phyloP scores from a whole-genome alignment of 2,329 filamentous ascomycete genomes.

The Reticulascus tulasneorum region DNA sequence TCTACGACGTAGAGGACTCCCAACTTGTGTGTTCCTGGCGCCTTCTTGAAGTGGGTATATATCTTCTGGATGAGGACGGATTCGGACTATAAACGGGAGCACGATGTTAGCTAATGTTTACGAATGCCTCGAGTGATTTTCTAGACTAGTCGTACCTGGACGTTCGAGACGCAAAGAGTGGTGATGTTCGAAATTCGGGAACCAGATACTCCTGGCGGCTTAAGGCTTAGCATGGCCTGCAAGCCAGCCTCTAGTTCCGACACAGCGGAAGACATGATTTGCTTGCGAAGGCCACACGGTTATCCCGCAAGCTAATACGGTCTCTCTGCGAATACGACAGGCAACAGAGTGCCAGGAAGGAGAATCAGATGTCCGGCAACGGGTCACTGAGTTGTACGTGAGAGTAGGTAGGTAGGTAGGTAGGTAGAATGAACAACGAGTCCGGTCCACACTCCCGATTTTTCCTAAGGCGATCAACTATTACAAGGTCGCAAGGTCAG shows the following conservation, averaged over 20 bases:
- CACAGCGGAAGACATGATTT: conserved; percentile 74
- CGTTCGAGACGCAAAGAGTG: conserved; percentile 78
- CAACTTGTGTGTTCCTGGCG: conserved; percentile 91
- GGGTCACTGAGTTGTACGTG: no score
- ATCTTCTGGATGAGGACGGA: conserved; percentile 93
- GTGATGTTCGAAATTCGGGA: conserved; percentile 89
- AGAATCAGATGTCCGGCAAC: no score
- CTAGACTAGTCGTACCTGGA: conserved; percentile 66
- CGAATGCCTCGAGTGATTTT: conserved; percentile 1
- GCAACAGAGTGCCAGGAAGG: no score
- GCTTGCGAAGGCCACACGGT: neutral
- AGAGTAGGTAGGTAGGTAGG: neutral
- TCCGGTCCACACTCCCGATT: neutral
- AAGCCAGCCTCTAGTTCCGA: conserved; percentile 86
- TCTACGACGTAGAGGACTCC: conserved; percentile 99
- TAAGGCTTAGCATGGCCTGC: conserved; percentile 86
- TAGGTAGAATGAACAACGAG: neutral
- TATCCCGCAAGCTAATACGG: neutral
- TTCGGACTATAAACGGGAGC: conserved; percentile 65
- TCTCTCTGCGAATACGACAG: neutral
- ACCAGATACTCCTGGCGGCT: conserved; percentile 90
- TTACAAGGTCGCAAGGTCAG: no score
- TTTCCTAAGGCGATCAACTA: no score
- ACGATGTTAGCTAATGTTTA: conserved; percentile 20
- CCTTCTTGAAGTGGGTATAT: conserved; percentile 95